A percentile compares a stretch with the other conserved stretches of the same genome.
These are phyloP conservation scores for Pythium myriotylum DNA, from an alignment of 352 stramenopile genomes.

Conservation along the genomic window DNA sequence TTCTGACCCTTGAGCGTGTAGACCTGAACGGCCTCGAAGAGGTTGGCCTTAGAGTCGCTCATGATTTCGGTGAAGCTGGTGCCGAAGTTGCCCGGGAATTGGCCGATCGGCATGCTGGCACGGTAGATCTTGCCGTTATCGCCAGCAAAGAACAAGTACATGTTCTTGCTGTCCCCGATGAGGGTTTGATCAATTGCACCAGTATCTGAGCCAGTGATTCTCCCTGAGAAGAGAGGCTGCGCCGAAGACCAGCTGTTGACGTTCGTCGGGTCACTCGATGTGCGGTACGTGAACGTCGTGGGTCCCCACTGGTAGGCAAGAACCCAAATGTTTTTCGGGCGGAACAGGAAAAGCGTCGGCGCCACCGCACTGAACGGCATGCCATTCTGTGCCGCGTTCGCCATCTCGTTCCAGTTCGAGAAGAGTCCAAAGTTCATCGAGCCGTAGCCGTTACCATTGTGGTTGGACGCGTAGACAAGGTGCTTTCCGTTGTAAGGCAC, in stretches of 20 bases:
- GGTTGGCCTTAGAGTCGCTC: slow-evolving; percentile 3
- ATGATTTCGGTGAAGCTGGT: not conserved
- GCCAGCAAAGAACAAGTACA: slow-evolving; percentile 1
- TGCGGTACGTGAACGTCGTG: slow-evolving; percentile 9
- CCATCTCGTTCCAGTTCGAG: slow-evolving; percentile 10
- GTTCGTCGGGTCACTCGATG: not conserved
- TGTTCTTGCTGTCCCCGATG: slow-evolving; percentile 4
- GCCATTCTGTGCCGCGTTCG: not conserved
- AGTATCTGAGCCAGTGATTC: slow-evolving; percentile 4
- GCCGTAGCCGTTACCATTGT: slow-evolving; percentile 1
- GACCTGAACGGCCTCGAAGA: slow-evolving; percentile 5
- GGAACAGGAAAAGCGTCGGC: slow-evolving; percentile 5
- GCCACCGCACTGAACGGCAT: slow-evolving; percentile 3
- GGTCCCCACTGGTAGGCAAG: slow-evolving; percentile 7
- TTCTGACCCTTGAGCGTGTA: slow-evolving; percentile 5
- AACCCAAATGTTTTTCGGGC: slow-evolving; percentile 10
- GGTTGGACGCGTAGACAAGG: slow-evolving; percentile 6
- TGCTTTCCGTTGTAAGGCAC: slow-evolving; percentile 8
- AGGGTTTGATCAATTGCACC: slow-evolving; percentile 1
- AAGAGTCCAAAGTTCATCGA: slow-evolving; percentile 9
- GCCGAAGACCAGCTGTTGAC: slow-evolving; percentile 2
- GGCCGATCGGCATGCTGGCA: slow-evolving; percentile 1
- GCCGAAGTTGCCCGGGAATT: slow-evolving; percentile 5
- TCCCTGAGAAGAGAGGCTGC: slow-evolving; percentile 1
- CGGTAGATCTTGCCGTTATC: slow-evolving; percentile 9